Base-by-base conservation (phyloP, 306 rosid species). In the Sesbania bispinosa region DNA sequence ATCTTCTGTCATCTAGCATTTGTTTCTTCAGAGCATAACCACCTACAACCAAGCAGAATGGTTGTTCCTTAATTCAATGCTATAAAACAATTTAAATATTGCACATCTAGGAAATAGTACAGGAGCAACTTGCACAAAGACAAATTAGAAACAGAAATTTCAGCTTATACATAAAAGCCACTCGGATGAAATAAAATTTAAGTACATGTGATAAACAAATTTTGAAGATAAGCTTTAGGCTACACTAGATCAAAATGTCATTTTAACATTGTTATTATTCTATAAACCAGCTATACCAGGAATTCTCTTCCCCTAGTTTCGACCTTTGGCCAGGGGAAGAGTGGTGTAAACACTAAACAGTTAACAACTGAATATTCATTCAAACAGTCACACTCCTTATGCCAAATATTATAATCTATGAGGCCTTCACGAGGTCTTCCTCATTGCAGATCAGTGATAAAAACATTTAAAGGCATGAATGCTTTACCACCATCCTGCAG, bases 1-100 rank as follows among this genome's bases (percentile, higher is more conserved):
- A 94, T 91, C 93, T 86, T 86, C 99, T 85, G 47, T 94, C 99
- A 80, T 94, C 99, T 35, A 94, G 83, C 99, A 94, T 91, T 87
- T 91, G 89, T 80, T 94, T 94, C 87, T 91, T 91, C 83, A 89
- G 78, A 63, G 85, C 84, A 79, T 85, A 83, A 72, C 96, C 96
- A 75, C 97, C 97, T 91, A 74, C 62, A 79, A 73, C 38, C 14
- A 54, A 53, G 41, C 65, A 73, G 53, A 83, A 75, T 45, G 61
- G 7, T 50, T 38, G 26, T 42, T 53, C 67, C 73, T 51, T 50
- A 64, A 58, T 67, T 60, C 51, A 27, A 26, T 38, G 51, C 27
- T 6, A 52, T 36, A 32, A 18, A 77, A 16, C 27, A 55, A 51
- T 24, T 14, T 10, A 53, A 38, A 23, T 16, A 26, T n/a, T 13